phyloP scores from a whole-genome alignment of 2,329 filamentous ascomycete genomes.

The Domatiomyces catenatus region DNA sequence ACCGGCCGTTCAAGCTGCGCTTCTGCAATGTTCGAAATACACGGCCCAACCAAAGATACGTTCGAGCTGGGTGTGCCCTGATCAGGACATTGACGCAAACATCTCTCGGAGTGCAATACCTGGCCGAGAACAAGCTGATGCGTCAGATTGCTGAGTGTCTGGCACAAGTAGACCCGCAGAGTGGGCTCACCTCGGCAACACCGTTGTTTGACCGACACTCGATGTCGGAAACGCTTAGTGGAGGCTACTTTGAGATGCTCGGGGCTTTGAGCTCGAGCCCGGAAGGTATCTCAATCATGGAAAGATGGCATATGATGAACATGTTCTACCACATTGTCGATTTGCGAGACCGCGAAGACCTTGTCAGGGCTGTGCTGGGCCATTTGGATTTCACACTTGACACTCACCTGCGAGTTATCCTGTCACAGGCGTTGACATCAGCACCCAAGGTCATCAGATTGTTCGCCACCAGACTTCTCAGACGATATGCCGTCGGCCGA shows the following conservation, averaged over 20 bases:
- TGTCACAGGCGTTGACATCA: constrained; percentile 85
- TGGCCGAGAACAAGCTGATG: constrained; percentile 82
- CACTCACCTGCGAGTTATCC: constrained; percentile 77
- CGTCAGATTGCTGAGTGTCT: constrained; percentile 91
- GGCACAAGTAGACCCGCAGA: constrained; percentile 82
- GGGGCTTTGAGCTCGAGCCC: constrained; percentile 71
- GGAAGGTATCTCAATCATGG: constrained; percentile 74
- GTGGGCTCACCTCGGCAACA: constrained; percentile 50
- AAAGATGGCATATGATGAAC: constrained; percentile 95
- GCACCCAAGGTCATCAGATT: constrained; percentile 84
- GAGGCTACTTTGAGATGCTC: constrained; percentile 86
- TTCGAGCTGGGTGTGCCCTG: constrained; percentile 74
- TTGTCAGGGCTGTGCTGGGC: constrained; percentile 73
- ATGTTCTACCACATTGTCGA: constrained; percentile 99
- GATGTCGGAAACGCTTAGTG: constrained; percentile 71
- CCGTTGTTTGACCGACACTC: constrained; percentile 80
- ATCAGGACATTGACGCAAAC: constrained; percentile 78
- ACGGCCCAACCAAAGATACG: constrained; percentile 84
- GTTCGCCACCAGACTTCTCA: constrained; percentile 68
- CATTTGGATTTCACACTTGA: constrained; percentile 85
- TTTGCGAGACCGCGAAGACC: constrained; percentile 72
- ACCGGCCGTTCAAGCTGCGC: constrained; percentile 89
- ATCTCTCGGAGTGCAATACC: constrained; percentile 65
- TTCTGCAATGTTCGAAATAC: constrained; percentile 85
- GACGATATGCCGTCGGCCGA: constrained; percentile 63